Evolutionary conservation across 805 yeast species (phyloP).

Genomic region (Ogataea trehalophila): DNA sequence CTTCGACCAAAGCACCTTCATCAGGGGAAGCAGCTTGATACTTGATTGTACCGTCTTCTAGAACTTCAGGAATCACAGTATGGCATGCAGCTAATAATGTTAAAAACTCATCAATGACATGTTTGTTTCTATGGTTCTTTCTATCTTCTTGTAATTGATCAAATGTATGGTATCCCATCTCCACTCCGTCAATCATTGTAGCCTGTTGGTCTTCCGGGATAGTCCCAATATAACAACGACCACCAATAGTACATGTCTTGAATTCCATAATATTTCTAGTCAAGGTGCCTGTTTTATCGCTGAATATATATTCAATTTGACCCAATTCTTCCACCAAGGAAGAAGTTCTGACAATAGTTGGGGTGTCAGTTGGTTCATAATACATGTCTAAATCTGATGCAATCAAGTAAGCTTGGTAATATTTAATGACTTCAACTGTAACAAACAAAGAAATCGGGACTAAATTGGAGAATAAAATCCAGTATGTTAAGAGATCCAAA

Average conservation of each 20-base stretch:
- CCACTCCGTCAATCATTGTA: conserved; percentile 69
- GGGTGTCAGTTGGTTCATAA: conserved; percentile 81
- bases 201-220: conserved; percentile 89
- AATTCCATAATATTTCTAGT: conserved; percentile 97
- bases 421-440: conserved; percentile 92
- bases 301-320: conserved; percentile 91
- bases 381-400: conserved; percentile 94
- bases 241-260: conserved; percentile 89
- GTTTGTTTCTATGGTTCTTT: conserved; percentile 31
- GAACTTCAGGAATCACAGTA: conserved; percentile 91
- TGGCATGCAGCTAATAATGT: conserved; percentile 89
- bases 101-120: conserved; percentile 72
- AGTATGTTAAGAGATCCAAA: conserved; percentile 82
- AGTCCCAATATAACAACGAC: conserved; percentile 78
- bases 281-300: conserved; percentile 96
- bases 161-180: conserved; percentile 72
- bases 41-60: conserved; percentile 60
- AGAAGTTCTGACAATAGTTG: conserved; percentile 92
- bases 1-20: conserved; percentile 97
- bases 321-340: conserved; percentile 96
- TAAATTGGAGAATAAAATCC: conserved; percentile 93
- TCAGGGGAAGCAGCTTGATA: conserved; percentile 99
- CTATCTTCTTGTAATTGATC: conserved; percentile 49
- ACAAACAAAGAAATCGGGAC: conserved; percentile 98
- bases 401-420: conserved; percentile 90